Evolutionary conservation across 169 alveolate species (phyloP), one percentile per base, ranked within the genome.

Genomic region (Plasmodium gaboni): DNA sequence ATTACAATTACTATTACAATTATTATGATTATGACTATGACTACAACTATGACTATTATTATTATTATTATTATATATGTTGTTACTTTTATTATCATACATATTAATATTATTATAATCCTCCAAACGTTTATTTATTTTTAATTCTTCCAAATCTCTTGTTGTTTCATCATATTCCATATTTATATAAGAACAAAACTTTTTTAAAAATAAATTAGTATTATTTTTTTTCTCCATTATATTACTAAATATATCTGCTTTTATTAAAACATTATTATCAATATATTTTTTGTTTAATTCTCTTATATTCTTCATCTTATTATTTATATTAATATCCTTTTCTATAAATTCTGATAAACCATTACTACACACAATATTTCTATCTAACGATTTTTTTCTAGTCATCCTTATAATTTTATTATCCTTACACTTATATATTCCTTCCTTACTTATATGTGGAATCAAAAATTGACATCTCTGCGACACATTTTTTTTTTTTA

Each of bases 171-270:
- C 76, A 76, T 69, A 44, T 69, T 76, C 70, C 24, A 12, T 53
- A 64, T 76, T 76, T 63, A 76, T 76, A 44, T 24, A 19, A 2
- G 64, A 26, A 50, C 88, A 76, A 8, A 76, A 15, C 5, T 76
- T 76, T 24, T 64, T 76, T 13, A 76, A 6, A 32, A 76, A 38
- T 44, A 28, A 15, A 42, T 51, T 51, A 13, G n/a, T 17, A 32
- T 32, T 32, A 32, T 26, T 42, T 2, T 15, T 26, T 46, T 13
- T 46, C 42, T n/a, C 10, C 17, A 12, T n/a, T 10, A 3, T 22
- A 28, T 28, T 55, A 24, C 10, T 55, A n/a, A 22, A 48, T n/a
- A 22, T 1, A n/a, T 10, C 10, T 48, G 32, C 15, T 32, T 32
- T 32, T 32, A 32, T 32, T 0, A 32, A 32, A 32, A 32, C 7